Percentiles rank a stretch among this genome's conserved stretches.
phyloP scores from a whole-genome alignment of 257 asterid species.

The Linaria vulgaris region DNA sequence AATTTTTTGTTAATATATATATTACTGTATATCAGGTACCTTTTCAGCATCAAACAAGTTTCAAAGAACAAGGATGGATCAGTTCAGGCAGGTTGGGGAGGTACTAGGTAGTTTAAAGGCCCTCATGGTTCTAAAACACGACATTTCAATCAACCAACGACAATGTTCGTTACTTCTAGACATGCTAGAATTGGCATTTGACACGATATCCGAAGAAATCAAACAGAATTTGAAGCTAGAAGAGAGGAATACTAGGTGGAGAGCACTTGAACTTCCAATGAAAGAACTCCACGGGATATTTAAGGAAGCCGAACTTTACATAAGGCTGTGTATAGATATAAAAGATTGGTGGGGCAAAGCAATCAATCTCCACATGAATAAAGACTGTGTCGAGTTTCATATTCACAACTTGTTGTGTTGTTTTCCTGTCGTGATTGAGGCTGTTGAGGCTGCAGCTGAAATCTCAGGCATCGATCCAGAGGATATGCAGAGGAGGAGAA shows the following conservation, averaged over 20 bases:
- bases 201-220: conserved; percentile 63
- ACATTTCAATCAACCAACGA: conserved; percentile 65
- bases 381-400: conserved; percentile 67
- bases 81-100: conserved; percentile 83
- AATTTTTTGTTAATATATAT: background rate
- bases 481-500: conserved; percentile 58
- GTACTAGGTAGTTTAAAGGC: conserved; percentile 74
- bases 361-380: conserved; percentile 60
- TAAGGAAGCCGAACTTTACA: conserved; percentile 66
- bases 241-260: conserved; percentile 72
- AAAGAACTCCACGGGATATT: conserved; percentile 66
- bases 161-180: conserved; percentile 76
- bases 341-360: conserved; percentile 89
- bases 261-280: conserved; percentile 73
- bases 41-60: conserved; percentile 3
- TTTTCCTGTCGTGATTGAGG: conserved; percentile 81
- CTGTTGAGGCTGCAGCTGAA: conserved; percentile 83
- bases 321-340: conserved; percentile 56
- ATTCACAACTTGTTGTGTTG: conserved; percentile 70
- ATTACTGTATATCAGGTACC: conserved; percentile 13
- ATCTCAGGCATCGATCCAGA: conserved; percentile 60
- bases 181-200: conserved; percentile 58
- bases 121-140: conserved; percentile 76
- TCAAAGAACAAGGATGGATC: conserved; percentile 52
- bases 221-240: conserved; percentile 56